Base-by-base conservation (phyloP, 2,329 filamentous ascomycete genomes). In the Gyromitra esculenta region DNA sequence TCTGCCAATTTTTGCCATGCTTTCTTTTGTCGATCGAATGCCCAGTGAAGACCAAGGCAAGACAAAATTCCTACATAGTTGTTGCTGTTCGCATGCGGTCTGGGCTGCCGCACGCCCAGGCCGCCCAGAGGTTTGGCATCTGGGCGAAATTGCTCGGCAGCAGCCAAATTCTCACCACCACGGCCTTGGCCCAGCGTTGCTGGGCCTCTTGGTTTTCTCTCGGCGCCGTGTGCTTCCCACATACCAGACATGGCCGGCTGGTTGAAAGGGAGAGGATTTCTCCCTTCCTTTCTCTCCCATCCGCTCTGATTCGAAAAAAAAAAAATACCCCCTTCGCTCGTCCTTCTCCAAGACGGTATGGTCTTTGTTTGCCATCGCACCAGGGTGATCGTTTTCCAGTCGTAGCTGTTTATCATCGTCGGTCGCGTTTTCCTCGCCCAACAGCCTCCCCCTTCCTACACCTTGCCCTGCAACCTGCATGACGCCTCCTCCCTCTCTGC, bases 161-260 rank as follows among this genome's bases (percentile, higher is more conserved):
- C 37, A 45, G 41, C 62, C 48, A 64, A 57, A 75, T 71, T 64
- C 65, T 74, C 65, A 74, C 65, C 57, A 71, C 45, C 67, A 75
- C 57, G 65, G 57, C 65, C 72, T 74, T 74, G 71, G 71, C 71
- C 69, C 63, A 64, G 65, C 57, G 41, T 35, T 75, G 72, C 59
- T 59, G 57, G 66, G 65, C 63, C 74, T 74, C 74, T 76, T 76
- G 74, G 74, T 76, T 76, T 71, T 76, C 64, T 74, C 70, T 68
- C 63, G 69, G 72, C 72, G 65, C 75, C 48, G 63, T 68, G 50
- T 68, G 68, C 57, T 73, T 73, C 59, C 69, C 65, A 62, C 71
- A 69, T 74, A 69, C 71, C 56, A 74, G 71, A 59, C 64, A 76
- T 76, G 74, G 71, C 68, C 60, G 54, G 62, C 65, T 75, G 72